phyloP scores from a whole-genome alignment of 2,329 filamentous ascomycete species.

The Calonectria pauciramosa region DNA sequence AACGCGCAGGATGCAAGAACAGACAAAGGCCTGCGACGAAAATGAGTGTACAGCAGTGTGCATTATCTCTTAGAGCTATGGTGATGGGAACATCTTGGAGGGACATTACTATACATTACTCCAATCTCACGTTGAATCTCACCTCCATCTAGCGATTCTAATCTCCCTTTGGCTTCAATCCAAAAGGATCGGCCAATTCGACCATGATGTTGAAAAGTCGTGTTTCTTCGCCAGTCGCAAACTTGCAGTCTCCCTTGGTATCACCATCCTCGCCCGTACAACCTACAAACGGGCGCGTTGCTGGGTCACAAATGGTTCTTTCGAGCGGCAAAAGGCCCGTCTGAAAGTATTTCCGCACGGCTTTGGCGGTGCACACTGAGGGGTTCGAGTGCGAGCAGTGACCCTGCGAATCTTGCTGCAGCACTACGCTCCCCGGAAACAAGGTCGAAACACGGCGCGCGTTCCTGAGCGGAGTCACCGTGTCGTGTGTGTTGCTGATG shows the following conservation, averaged over 20 bases:
- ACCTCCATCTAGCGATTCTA: background rate
- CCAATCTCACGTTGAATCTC: background rate
- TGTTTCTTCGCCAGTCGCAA: background rate
- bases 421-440: background rate
- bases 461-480: background rate
- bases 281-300: background rate
- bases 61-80: too few relatives aligned
- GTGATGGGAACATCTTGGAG: too few relatives aligned
- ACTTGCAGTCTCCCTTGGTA: background rate
- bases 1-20: too few relatives aligned
- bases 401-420: background rate
- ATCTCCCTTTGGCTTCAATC: background rate
- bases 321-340: background rate
- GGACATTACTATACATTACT: too few relatives aligned
- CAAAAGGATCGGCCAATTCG: background rate
- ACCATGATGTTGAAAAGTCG: background rate
- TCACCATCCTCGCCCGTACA: background rate
- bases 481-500: background rate
- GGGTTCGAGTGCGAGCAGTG: background rate
- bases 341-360: background rate
- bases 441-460: background rate
- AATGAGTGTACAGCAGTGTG: too few relatives aligned
- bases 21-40: too few relatives aligned
- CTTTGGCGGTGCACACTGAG: background rate
- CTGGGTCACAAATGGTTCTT: background rate